phyloP scores from a whole-genome alignment of 2,329 filamentous ascomycete species.

The Sarocladium strictum region DNA sequence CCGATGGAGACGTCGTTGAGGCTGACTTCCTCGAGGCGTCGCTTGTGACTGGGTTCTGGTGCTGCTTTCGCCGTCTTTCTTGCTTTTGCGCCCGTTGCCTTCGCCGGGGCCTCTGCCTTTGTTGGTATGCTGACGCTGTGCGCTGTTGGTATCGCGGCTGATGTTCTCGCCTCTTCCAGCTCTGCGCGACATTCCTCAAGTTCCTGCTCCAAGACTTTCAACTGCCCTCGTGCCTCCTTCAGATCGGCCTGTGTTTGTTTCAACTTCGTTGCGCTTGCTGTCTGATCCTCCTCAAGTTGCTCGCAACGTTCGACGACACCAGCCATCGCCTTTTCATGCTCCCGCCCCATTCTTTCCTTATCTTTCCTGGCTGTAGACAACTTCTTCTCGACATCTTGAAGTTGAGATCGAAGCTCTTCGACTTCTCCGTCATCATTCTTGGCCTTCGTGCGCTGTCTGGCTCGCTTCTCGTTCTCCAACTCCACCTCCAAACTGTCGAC shows the following conservation, averaged over 20 bases:
- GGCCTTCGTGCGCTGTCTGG: conserved; percentile 24
- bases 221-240: conserved; percentile 49
- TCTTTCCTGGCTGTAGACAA: conserved; percentile 37
- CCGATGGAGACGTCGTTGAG: conserved; percentile 41
- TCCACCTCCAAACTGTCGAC: conserved; percentile 72
- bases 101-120: conserved; percentile 2
- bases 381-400: conserved; percentile 30
- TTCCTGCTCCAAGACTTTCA: conserved; percentile 29
- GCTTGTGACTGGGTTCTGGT: conserved; percentile 36
- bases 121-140: conserved; percentile 1
- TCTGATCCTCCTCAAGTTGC: conserved; percentile 57
- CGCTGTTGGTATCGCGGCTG: neutral
- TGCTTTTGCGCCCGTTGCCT: neutral
- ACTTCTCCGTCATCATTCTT: conserved; percentile 31
- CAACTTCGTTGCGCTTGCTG: conserved; percentile 63
- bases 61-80: conserved; percentile 32
- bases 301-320: conserved; percentile 45
- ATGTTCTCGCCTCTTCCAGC: conserved; percentile 27
- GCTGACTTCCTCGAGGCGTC: conserved; percentile 37
- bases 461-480: conserved; percentile 66
- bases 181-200: conserved; percentile 34
- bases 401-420: conserved; percentile 33
- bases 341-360: conserved; percentile 38
- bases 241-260: conserved; percentile 66
- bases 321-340: conserved; percentile 46